Base-by-base conservation (phyloP, 2,329 filamentous ascomycete genomes). In the Aspergillus calidoustus region DNA sequence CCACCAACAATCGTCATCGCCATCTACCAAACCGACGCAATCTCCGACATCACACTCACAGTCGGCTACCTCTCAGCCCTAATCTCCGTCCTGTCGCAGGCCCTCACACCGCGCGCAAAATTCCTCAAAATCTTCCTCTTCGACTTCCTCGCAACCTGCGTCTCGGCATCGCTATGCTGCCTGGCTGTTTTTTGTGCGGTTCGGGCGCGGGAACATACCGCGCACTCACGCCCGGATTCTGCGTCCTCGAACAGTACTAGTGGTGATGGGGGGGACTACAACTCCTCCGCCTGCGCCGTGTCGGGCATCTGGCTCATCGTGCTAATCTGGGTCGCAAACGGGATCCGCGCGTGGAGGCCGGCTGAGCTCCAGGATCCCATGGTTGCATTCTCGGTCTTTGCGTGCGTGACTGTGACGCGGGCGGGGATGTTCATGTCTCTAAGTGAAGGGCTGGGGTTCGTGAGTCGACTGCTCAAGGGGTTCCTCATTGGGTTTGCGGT, bases 291-390 rank as follows among this genome's bases (percentile, higher is more conserved):
- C 59, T 86, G 86, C 15, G 89, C 85, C 1, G 89, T 92, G 0
- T 86, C 86, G 49, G 89, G 79, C 0, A 78, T 91, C 2, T 92
- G 88, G 88, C 80, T 92, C 1, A 87, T 92, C 69, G 83, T 86
- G 63, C 85, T 86, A 73, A 89, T 91, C 54, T 92, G 87, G 80
- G 71, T 54, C 31, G 82, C 85, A 61, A 92, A 91, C 71, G 76
- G 84, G 1, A 61, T 91, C 23, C 84, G 89, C 54, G 87, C 89
- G 2, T 87, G 86, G 68, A 81, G 84, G 41, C 88, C 89, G 1
- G 63, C 9, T 83, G 73, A 89, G 65, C 80, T 91, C 48, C 85
- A 87, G 54, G 82, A 91, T 41, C 87, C 89, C 0, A 83, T 86
- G 59, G 90, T 92, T 60, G 79, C 89, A 53, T 91, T 87, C 71